Evolutionary conservation across 108 stramenopile genomes (phyloP).

Genomic region (Cyclostephanos invisitatus): DNA sequence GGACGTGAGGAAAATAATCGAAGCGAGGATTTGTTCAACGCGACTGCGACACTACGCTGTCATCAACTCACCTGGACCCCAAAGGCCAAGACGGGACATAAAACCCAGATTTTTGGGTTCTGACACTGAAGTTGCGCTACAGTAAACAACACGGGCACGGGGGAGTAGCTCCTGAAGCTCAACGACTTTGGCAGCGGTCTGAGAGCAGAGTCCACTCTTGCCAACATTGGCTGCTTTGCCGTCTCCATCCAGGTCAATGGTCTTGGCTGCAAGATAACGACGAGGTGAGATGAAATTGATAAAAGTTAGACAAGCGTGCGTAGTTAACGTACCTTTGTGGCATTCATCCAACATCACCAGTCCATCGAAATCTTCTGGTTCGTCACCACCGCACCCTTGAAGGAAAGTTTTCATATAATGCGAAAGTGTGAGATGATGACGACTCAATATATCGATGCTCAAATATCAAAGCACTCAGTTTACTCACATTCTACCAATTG

Average conservation of each 20-base stretch:
- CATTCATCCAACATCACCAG: slow-evolving; percentile 58
- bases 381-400: slow-evolving; percentile 3
- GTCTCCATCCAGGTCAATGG: slow-evolving; percentile 23
- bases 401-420: background rate
- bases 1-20: background rate
- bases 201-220: slow-evolving; percentile 25
- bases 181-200: slow-evolving; percentile 59
- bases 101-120: slow-evolving; percentile 68
- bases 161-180: slow-evolving; percentile 67
- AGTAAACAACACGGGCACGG: slow-evolving; percentile 71
- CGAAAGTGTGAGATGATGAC: background rate
- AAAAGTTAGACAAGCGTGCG: background rate
- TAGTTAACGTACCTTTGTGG: slow-evolving; percentile 67
- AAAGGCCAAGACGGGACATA: slow-evolving; percentile 71
- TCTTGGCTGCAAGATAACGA: background rate
- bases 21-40: no score
- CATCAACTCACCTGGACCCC: slow-evolving; percentile 32
- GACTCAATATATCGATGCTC: background rate
- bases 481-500: slow-evolving; percentile 69
- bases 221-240: slow-evolving; percentile 40
- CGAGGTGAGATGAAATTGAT: background rate
- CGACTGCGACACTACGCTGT: no score
- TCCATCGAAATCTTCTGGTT: slow-evolving; percentile 50
- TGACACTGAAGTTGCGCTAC: slow-evolving; percentile 62
- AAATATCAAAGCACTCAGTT: slow-evolving; percentile 38